A percentile compares a stretch with the other conserved stretches of the same genome.
These are phyloP conservation scores for Tulasnella calospora DNA, from an alignment of 768 basidiomycete species.

Conservation along the genomic window DNA sequence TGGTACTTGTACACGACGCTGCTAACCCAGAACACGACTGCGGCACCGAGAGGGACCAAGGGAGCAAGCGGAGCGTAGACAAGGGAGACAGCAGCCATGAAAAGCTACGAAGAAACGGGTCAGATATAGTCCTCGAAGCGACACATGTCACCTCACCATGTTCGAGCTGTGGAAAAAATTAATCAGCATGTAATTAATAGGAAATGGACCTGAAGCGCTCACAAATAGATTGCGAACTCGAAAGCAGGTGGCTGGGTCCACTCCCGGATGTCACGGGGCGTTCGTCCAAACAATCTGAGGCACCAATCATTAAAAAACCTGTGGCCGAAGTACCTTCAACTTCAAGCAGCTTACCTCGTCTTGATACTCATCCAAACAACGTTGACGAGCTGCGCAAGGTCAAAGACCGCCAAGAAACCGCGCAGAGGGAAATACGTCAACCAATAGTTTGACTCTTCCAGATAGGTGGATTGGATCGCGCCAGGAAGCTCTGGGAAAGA, in stretches of 20 bases:
- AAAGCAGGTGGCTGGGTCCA: constrained; percentile 90
- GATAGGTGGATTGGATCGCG: constrained; percentile 79
- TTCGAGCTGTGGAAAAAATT: constrained; percentile 44
- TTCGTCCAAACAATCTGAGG: constrained; percentile 71
- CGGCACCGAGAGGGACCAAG: constrained; percentile 75
- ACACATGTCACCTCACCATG: constrained; percentile 44
- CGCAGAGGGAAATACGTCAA: constrained; percentile 93
- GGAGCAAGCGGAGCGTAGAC: constrained; percentile 95
- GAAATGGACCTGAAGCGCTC: constrained; percentile 34
- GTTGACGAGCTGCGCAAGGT: constrained; percentile 92
- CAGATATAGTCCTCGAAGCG: background rate
- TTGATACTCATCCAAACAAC: constrained; percentile 79
- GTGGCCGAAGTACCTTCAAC: background rate
- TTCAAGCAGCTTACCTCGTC: constrained; percentile 55
- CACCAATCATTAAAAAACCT: background rate
- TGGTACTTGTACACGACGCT: constrained; percentile 75
- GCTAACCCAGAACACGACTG: constrained; percentile 73
- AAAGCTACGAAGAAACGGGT: constrained; percentile 46
- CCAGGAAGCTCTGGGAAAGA: constrained; percentile 53
- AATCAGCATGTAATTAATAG: background rate
- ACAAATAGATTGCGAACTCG: constrained; percentile 82
- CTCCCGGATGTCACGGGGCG: constrained; percentile 83
- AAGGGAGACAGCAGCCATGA: constrained; percentile 89
- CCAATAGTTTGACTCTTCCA: constrained; percentile 89
- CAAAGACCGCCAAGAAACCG: constrained; percentile 91